Evolutionary conservation across 2,329 filamentous ascomycete species (phyloP), one percentile per base, ranked within the genome.

Genomic region (Ophiostoma tasmaniense): DNA sequence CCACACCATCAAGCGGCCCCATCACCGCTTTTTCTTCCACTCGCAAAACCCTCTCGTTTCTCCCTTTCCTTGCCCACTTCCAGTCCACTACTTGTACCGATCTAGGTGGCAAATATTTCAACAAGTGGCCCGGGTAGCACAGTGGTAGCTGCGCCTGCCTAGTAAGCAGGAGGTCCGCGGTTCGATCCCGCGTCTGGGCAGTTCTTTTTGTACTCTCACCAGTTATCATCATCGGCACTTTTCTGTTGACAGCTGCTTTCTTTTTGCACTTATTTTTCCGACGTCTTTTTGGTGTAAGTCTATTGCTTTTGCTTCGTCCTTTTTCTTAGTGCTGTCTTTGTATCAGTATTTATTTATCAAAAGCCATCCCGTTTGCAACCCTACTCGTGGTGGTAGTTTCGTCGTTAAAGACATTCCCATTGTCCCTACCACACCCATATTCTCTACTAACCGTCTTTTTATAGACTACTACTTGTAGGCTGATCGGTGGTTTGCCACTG

Each of bases 131-230:
- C 61, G 61, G 61, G 61, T 64, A 64, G 61, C 61, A 64, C 61
- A 64, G 61, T 64, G 61, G 61, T 64, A 64, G 61, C 61, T 64
- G 61, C 61, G 61, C 61, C 61, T 64, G 61, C 61, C 61, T 64
- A 64, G 61, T 64, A 64, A 64, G 61, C 61, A 64, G 61, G 61
- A 64, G 61, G 61, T 64, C 61, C 61, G 61, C 61, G 61, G 61
- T 64, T 64, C 61, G 61, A 64, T 64, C 61, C 61, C 61, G 61
- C 61, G 61, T 64, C 61, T 64, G 61, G 61, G 61, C 61, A 64
- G 37, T 37, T 11, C 30, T 62, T 35, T 62, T 62, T 59, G 52
- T 25, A 8, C 22, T 50, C 14, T 55, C 50, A 25, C 50, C n/a
- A 55, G 50, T 13, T 39, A 39, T 39, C 37, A 55, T 55, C 50